Conservation (phyloP, 495 filamentous ascomycete genomes). For the Staphylotrichum longicolle region DNA sequence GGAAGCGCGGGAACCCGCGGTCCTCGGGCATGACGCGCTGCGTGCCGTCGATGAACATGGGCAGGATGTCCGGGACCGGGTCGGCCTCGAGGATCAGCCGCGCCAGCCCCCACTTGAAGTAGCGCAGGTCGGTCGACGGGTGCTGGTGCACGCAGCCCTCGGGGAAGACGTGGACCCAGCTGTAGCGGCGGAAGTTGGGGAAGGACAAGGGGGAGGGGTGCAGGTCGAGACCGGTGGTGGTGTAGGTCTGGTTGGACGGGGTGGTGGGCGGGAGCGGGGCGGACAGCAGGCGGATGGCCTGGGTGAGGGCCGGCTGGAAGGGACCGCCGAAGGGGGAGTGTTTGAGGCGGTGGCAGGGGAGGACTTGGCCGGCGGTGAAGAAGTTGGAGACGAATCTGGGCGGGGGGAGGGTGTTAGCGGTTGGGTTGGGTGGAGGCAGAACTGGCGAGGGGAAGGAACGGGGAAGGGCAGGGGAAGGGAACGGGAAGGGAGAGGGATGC, state of each 20-base stretch:
- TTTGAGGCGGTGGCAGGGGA: slow-evolving; percentile 78
- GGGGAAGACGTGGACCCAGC: slow-evolving; percentile 94
- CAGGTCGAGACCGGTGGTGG: slow-evolving; percentile 57
- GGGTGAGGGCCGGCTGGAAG: slow-evolving; percentile 84
- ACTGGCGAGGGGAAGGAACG: too few species aligned
- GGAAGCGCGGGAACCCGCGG: slow-evolving; percentile 72
- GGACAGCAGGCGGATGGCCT: slow-evolving; percentile 81
- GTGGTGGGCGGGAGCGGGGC: slow-evolving; percentile 41
- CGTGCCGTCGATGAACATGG: slow-evolving; percentile 89
- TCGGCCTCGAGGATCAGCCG: slow-evolving; percentile 84
- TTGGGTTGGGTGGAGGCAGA: neutral
- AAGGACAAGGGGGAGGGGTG: slow-evolving; percentile 59
- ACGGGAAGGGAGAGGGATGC: neutral
- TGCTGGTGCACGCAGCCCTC: slow-evolving; percentile 93
- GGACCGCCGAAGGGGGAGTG: slow-evolving; percentile 74
- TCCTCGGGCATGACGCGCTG: slow-evolving; percentile 82
- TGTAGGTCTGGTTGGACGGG: slow-evolving; percentile 59
- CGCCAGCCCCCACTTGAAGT: slow-evolving; percentile 96
- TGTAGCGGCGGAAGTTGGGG: slow-evolving; percentile 51
- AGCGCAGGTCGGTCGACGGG: slow-evolving; percentile 73
- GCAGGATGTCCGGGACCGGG: slow-evolving; percentile 78
- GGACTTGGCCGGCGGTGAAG: slow-evolving; percentile 82
- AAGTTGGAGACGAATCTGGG: slow-evolving; percentile 58
- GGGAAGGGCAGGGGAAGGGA: neutral
- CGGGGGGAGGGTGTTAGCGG: neutral